Percentiles rank a stretch among this genome's conserved stretches.
Conservation (phyloP, 2,329 filamentous ascomycete species). For the Lecanicillium sp. region DNA sequence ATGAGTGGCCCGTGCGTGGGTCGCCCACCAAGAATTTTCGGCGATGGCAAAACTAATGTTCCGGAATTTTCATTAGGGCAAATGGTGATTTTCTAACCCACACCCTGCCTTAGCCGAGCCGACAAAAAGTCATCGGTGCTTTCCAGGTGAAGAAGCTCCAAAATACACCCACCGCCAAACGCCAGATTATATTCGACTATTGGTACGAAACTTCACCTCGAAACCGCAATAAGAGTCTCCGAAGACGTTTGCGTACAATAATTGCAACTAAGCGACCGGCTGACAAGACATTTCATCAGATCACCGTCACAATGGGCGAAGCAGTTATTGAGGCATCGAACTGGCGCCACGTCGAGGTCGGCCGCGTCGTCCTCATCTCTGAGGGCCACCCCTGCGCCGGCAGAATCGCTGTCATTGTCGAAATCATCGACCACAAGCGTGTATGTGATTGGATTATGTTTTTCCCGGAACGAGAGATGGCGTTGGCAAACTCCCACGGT, state of each 20-base stretch:
- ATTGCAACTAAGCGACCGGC: conserved; percentile 13
- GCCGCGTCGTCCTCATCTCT: conserved; percentile 91
- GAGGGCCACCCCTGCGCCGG: conserved; percentile 67
- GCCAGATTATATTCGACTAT: conserved; percentile 10
- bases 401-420: conserved; percentile 88
- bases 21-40: neutral
- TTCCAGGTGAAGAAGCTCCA: conserved; percentile 23
- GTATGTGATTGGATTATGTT: conserved; percentile 54
- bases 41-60: conserved; percentile 18
- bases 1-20: neutral
- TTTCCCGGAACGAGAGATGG: neutral
- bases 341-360: conserved; percentile 97
- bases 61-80: conserved; percentile 33
- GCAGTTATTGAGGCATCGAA: conserved; percentile 72
- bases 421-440: conserved; percentile 99
- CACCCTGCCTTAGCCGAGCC: conserved; percentile 26
- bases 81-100: conserved; percentile 31
- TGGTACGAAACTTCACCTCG: conserved; percentile 10
- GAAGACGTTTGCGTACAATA: conserved; percentile 2
- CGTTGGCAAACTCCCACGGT: too few relatives aligned
- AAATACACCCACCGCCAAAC: conserved; percentile 10
- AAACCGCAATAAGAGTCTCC: conserved; percentile 3
- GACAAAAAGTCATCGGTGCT: conserved; percentile 33
- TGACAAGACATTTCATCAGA: conserved; percentile 32
- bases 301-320: conserved; percentile 69